Evolutionary conservation across 1,139 yeast genomes (phyloP), one percentile per base, ranked within the genome.

Genomic region (Geotrichum aggregatum): DNA sequence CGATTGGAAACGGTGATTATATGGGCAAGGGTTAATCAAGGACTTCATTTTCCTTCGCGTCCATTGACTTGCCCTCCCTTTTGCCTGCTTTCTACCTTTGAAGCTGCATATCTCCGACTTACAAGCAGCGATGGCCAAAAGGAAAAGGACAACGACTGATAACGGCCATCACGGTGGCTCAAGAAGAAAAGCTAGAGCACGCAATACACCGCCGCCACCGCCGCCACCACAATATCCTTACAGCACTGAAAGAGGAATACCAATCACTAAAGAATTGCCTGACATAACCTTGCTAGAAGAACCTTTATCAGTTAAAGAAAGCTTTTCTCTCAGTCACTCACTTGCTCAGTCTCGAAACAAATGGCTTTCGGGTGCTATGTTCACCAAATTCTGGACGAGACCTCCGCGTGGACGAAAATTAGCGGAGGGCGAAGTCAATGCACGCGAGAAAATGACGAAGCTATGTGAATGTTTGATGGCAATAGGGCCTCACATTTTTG

Each of bases 381-480:
- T 91, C 64, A 79, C 80, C 56, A 74, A 86, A 50, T 87, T 82
- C 62, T 91, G 97, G 96, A 66, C 72, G 2, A 61, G 74, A 26
- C 74, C 74, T 73, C 89, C 52, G 11, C 78, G 80, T 77, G 80
- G 78, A 65, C 76, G 60, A 69, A 82, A 59, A 74, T 66, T 67
- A 13, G 76, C 84, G 35, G 73, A 78, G 38, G 71, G 72, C 53
- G 70, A 71, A 49, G 63, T 74, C 8, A 80, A 80, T 66, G 84
- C 84, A 34, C 74, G 95, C 59, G 98, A 92, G 60, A 83, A 83
- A 50, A 89, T 91, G 96, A 86, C 88, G 54, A 88, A 88, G 64
- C 71, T 92, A 54, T 81, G 94, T 61, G 97, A 91, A 60, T 82
- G 91, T 54, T 71, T 74, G 0, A 69, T 89, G 71, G 74, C 76